These are phyloP conservation scores for Funneliformis caledonium DNA, from an alignment of 371 early-diverging fungal species.

Conservation along the genomic window DNA sequence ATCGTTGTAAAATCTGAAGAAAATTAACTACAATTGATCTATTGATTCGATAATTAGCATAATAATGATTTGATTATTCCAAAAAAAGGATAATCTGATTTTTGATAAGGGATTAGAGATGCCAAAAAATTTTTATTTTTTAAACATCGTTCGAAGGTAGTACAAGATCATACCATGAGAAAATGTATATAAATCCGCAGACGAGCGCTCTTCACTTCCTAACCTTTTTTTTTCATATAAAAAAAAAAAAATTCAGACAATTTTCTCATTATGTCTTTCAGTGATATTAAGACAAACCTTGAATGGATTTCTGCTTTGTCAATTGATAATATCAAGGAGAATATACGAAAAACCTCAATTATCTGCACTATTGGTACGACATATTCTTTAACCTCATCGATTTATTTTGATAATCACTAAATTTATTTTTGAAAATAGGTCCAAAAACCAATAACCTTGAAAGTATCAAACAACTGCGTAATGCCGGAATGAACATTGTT, in stretches of 20 bases:
- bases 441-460: slow-evolving; percentile 87
- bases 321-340: slow-evolving; percentile 63
- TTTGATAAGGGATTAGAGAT: too few species aligned
- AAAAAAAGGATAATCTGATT: too few species aligned
- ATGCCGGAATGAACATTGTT: slow-evolving; percentile 96
- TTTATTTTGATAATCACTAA: not conserved
- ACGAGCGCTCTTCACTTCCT: too few species aligned
- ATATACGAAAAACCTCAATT: slow-evolving; percentile 79
- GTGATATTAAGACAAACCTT: slow-evolving; percentile 44
- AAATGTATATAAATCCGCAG: not conserved
- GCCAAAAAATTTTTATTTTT: too few species aligned
- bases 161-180: too few species aligned
- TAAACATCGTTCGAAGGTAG: too few species aligned
- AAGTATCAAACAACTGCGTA: slow-evolving; percentile 81
- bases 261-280: not conserved
- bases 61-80: too few species aligned
- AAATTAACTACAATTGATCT: too few species aligned
- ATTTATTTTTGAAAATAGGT: slow-evolving; percentile 49
- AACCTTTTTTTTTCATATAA: too few species aligned
- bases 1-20: too few species aligned
- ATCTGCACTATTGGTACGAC: slow-evolving; percentile 81
- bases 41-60: too few species aligned
- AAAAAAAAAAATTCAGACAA: not conserved
- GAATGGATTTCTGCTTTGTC: slow-evolving; percentile 77
- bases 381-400: not conserved